These are phyloP conservation scores for Setomelanomma holmii DNA, from an alignment of 2,329 filamentous ascomycete species.

Conservation along the genomic window DNA sequence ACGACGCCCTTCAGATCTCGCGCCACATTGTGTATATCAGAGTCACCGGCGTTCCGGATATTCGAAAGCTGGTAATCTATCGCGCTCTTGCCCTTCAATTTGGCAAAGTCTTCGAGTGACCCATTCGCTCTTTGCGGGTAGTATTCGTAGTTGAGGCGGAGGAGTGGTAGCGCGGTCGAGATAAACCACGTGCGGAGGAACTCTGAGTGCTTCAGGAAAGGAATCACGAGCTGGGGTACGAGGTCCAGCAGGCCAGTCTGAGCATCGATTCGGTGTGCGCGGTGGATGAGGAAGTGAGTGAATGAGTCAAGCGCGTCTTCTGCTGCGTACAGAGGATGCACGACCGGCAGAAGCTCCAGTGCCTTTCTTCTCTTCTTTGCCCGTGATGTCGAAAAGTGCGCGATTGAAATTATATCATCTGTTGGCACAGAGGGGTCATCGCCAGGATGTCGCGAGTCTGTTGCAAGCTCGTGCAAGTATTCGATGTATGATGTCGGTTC, in stretches of 20 bases:
- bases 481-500: constrained; percentile 68
- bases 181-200: constrained; percentile 72
- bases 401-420: constrained; percentile 64
- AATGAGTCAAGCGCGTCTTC: constrained; percentile 63
- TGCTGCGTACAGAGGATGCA: constrained; percentile 56
- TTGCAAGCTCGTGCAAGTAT: constrained; percentile 66
- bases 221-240: constrained; percentile 70
- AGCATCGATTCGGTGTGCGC: constrained; percentile 72
- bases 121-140: constrained; percentile 62
- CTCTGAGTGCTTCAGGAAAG: constrained; percentile 69
- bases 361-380: constrained; percentile 70
- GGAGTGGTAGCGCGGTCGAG: constrained; percentile 71
- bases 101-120: constrained; percentile 69
- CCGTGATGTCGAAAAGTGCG: constrained; percentile 66
- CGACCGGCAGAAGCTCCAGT: constrained; percentile 67
- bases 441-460: constrained; percentile 55
- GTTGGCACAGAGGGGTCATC: constrained; percentile 47
- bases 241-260: constrained; percentile 76
- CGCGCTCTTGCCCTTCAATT: constrained; percentile 65
- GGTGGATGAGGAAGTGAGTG: constrained; percentile 70
- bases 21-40: constrained; percentile 53
- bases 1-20: constrained; percentile 73
- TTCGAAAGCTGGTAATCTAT: constrained; percentile 64
- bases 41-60: constrained; percentile 17
- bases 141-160: constrained; percentile 74